Base-by-base conservation (phyloP, 257 asterid species). In the Lantana camara region DNA sequence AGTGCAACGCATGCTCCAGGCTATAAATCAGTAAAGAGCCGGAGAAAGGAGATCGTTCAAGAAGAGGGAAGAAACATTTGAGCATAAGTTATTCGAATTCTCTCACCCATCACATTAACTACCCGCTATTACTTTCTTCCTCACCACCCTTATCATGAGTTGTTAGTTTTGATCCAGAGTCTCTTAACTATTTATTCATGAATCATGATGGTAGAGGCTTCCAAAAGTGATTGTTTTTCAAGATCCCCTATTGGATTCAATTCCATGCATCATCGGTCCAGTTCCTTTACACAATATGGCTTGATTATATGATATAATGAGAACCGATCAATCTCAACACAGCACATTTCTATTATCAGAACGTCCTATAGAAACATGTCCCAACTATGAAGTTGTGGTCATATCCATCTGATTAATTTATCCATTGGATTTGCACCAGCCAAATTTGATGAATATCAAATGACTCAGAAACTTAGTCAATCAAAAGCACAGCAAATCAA, bases 401-500 rank as follows among this genome's bases (percentile, higher is more conserved):
- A 58, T 38, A 23, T 38, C 49, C 55, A 57, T 30, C 47, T 24
- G 42, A 44, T 41, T 24, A 10, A 48, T 24, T 41, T 44, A 44
- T 70, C 14, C 6, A 37, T 35, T 4, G 4, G 40, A 37, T 19
- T n/a, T 7, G 11, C 42, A 29, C 23, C 16, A 54, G 6, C 9
- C 0, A 27, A 7, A n/a, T 9, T 60, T 2, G 38, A 69, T 5
- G 51, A 15, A 38, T 41, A 47, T 1, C 5, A 46, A 34, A 16
- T 17, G 53, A 17, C 30, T 34, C 16, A 45, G 14, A 21, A n/a
- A 27, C 44, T 57, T 46, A 67, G n/a, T n/a, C 14, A 23, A 41
- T 19, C 45, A 54, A 61, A 20, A 10, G 9, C 14, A 27, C 19
- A 54, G 38, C 11, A 55, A 63, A 60, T 10, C 42, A 14, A 32